These are phyloP conservation scores for Clarireedia paspali DNA, from an alignment of 2,329 filamentous ascomycete genomes.

Conservation along the genomic window DNA sequence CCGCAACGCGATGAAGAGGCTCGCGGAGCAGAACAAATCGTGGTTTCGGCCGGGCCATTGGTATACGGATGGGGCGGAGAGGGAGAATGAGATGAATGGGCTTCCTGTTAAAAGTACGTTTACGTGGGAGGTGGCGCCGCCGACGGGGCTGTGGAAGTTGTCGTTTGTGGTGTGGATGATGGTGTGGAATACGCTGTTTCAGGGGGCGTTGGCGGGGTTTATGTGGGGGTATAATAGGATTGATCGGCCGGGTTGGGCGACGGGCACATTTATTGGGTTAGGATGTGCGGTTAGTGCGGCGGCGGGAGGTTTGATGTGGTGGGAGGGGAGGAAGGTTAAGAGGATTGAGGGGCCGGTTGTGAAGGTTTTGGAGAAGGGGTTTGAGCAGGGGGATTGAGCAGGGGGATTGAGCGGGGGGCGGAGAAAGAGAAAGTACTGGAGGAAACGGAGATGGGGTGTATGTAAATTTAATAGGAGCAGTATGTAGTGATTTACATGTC, in stretches of 20 bases:
- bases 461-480: background rate
- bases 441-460: background rate
- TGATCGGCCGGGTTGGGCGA: slow-evolving; percentile 13
- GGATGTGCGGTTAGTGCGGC: slow-evolving; percentile 14
- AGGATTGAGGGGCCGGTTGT: slow-evolving; percentile 14
- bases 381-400: background rate
- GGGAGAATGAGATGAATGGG: slow-evolving; percentile 44
- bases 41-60: slow-evolving; percentile 69
- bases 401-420: background rate
- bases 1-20: slow-evolving; percentile 48
- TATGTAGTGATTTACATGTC: background rate
- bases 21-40: slow-evolving; percentile 63
- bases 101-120: slow-evolving; percentile 46
- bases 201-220: slow-evolving; percentile 9
- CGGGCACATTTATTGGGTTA: slow-evolving; percentile 13
- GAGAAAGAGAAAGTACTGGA: background rate
- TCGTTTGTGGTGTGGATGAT: slow-evolving; percentile 44
- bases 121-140: slow-evolving; percentile 60
- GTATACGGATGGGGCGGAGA: slow-evolving; percentile 39
- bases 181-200: slow-evolving; percentile 32
- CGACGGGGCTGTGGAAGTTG: slow-evolving; percentile 64
- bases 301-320: slow-evolving; percentile 15
- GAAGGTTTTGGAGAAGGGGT: slow-evolving; percentile 6
- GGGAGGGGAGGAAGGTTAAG: slow-evolving; percentile 16
- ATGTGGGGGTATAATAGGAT: slow-evolving; percentile 18